Base-by-base conservation (phyloP, 2,329 filamentous ascomycete genomes). In the Decorospora gaudefroyi region DNA sequence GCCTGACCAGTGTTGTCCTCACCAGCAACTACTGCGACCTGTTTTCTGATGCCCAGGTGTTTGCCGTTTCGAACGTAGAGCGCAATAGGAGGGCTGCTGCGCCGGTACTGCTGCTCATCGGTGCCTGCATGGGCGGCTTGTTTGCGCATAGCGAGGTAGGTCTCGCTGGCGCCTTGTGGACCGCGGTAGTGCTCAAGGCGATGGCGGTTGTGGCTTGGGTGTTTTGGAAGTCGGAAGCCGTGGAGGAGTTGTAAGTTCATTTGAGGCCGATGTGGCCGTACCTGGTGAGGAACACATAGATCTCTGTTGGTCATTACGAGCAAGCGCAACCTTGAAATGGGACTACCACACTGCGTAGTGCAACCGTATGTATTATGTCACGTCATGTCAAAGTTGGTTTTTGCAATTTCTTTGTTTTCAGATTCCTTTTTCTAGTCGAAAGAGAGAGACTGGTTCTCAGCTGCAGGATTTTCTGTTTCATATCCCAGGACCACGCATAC, bases 11-110 rank as follows among this genome's bases (percentile, higher is more conserved):
- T 49, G 87, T 90, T 11, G 88, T 91, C 3, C 70, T 93, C 46
- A 92, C 88, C 1, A 90, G 86, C 64, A 84, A 88, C 50, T 92
- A 91, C 72, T 90, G 87, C 63, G 88, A 92, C 65, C 63, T 92
- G 13, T 89, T 89, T 56, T 86, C 84, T 1, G 86, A 90, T 59
- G 71, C 76, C 7, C 72, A 74, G 6, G 49, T 83, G n/a, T 66
- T 81, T 4, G 66, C 65, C 0, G 47, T 67, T 9, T 59, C 66
- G 2, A 78, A 82, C 42, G 65, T 74, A 0, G 79, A 83, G 61
- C 69, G 81, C 34, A 80, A 82, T 61, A 70, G 78, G 35, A 71
- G 81, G 31, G 60, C 72, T 1, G 74, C 71, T 0, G 79, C 80
- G 1, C 75, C 80, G 1, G 19, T 79, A 1, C 65, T 78, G 38